Conservation (phyloP, 2,329 filamentous ascomycete genomes). For the Ramichloridium luteum region DNA sequence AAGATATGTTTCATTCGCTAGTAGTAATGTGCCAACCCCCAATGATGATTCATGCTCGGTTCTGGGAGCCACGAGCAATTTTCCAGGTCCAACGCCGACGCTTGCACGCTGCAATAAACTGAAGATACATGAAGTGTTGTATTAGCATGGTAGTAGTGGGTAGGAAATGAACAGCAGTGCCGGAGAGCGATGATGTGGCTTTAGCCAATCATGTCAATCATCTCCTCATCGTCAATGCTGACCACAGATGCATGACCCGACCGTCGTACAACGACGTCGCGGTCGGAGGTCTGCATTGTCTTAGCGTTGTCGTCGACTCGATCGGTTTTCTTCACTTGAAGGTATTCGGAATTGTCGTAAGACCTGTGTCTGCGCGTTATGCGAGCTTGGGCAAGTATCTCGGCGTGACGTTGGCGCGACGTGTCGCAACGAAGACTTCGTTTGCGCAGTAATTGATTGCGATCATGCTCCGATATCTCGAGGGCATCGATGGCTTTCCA, state of each 20-base stretch:
- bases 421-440: conserved; percentile 12
- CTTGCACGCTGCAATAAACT: too few species aligned
- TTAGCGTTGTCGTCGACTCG: conserved; percentile 1
- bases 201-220: conserved; percentile 18
- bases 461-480: conserved; percentile 4
- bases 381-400: conserved; percentile 4
- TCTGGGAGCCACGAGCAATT: too few species aligned
- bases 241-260: too few species aligned
- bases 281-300: background rate
- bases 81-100: too few species aligned
- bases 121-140: too few species aligned
- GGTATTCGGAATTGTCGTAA: conserved; percentile 4
- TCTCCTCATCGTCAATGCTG: conserved; percentile 12
- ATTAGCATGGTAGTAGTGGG: too few species aligned
- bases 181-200: background rate
- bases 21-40: too few species aligned
- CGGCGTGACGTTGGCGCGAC: conserved; percentile 9
- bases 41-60: too few species aligned
- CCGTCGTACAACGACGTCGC: too few species aligned
- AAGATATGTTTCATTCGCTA: too few species aligned
- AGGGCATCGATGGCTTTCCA: conserved; percentile 15
- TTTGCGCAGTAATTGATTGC: conserved; percentile 7
- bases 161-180: too few species aligned
- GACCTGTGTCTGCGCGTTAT: background rate
- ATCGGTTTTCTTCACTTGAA: background rate